phyloP scores from a whole-genome alignment of 257 asterid species.

The Nicotiana undulata region DNA sequence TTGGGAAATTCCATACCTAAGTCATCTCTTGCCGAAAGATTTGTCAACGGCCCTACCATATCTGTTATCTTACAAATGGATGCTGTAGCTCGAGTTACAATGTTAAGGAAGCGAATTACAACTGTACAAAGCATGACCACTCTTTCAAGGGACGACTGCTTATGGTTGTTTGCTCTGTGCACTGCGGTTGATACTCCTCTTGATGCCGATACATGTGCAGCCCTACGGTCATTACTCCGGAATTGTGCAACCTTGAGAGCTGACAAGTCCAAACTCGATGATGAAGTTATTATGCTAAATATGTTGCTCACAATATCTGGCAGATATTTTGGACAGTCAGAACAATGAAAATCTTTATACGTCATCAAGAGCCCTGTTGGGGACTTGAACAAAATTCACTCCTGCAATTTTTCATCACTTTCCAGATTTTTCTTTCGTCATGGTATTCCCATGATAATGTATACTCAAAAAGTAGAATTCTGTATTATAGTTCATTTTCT shows the following conservation, averaged over 20 bases:
- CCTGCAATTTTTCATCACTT: not conserved
- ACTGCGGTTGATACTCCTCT: conserved; percentile 74
- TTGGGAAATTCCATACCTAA: conserved; percentile 9
- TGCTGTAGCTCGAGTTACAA: conserved; percentile 58
- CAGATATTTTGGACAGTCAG: conserved; percentile 78
- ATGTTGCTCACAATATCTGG: conserved; percentile 68
- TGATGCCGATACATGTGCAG: conserved; percentile 66
- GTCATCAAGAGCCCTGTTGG: not conserved
- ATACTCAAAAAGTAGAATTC: not conserved
- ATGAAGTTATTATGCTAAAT: conserved; percentile 62
- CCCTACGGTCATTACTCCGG: conserved; percentile 69
- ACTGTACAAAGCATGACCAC: conserved; percentile 32
- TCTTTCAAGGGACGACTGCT: conserved; percentile 37
- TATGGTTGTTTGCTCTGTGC: conserved; percentile 81
- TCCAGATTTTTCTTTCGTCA: not conserved
- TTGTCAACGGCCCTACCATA: conserved; percentile 42
- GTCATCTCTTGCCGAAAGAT: conserved; percentile 5
- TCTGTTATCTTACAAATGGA: conserved; percentile 51
- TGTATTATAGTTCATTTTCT: not conserved
- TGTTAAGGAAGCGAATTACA: conserved; percentile 53
- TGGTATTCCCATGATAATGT: not conserved
- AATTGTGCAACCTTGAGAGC: conserved; percentile 81
- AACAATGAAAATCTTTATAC: conserved; percentile 16
- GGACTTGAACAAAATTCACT: not conserved
- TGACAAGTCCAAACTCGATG: conserved; percentile 52